phyloP scores from a whole-genome alignment of 768 basidiomycete species.

The Xanthoconium stramineum region DNA sequence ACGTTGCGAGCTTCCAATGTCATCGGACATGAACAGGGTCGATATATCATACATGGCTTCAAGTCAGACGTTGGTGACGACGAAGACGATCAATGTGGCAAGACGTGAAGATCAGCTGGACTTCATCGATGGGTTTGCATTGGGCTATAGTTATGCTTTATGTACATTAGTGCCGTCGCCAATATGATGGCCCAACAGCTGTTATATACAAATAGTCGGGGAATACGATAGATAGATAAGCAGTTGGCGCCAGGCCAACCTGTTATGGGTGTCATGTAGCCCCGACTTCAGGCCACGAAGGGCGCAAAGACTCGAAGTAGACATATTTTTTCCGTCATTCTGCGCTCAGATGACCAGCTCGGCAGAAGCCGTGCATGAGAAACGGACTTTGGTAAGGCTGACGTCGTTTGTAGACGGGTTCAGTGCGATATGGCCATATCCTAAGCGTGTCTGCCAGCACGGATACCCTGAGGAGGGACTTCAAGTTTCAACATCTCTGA shows the following conservation, averaged over 20 bases:
- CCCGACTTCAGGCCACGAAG: conserved; percentile 10
- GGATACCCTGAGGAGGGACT: conserved; percentile 1
- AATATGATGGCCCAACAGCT: not conserved
- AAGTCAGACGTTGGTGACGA: conserved; percentile 4
- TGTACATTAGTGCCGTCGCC: conserved; percentile 19
- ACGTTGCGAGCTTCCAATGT: not conserved
- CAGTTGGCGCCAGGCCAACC: conserved; percentile 19
- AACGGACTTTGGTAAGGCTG: conserved; percentile 4
- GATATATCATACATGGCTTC: conserved; percentile 12
- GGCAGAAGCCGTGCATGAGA: conserved; percentile 4
- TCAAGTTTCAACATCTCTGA: conserved; percentile 9
- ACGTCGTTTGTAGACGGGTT: conserved; percentile 6
- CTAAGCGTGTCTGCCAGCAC: conserved; percentile 6
- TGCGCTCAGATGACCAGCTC: not conserved
- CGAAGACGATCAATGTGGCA: conserved; percentile 17
- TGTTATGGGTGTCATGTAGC: conserved; percentile 1
- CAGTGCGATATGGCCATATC: conserved; percentile 1
- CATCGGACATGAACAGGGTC: conserved; percentile 23
- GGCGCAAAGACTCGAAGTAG: conserved; percentile 6
- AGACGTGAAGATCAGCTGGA: conserved; percentile 13
- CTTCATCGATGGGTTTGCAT: not conserved
- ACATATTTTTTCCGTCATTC: conserved; percentile 9
- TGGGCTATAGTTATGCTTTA: conserved; percentile 8
- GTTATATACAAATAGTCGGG: conserved; percentile 9
- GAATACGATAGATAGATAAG: conserved; percentile 26